Percentiles rank a stretch among this genome's conserved stretches.
Conservation (phyloP, 1,139 yeast genomes). For the Yarrowia galli region DNA sequence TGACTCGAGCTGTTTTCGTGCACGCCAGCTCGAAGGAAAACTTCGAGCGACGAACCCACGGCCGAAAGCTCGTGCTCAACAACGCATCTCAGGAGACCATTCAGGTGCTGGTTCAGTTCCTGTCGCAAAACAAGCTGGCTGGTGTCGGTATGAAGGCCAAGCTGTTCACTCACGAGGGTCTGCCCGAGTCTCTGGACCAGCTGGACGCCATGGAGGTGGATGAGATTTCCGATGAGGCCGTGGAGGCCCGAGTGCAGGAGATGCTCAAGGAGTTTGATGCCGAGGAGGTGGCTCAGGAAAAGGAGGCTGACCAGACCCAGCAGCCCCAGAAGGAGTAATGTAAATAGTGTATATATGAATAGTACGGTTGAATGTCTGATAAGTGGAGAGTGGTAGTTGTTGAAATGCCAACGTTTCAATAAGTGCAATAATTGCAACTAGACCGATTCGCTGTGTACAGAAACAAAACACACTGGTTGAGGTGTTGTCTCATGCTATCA, state of each 20-base stretch:
- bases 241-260: slow-evolving; percentile 37
- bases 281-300: slow-evolving; percentile 24
- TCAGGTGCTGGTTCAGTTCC: slow-evolving; percentile 80
- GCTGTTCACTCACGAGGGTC: slow-evolving; percentile 66
- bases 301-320: slow-evolving; percentile 2
- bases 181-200: slow-evolving; percentile 39
- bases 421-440: no score
- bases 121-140: slow-evolving; percentile 76
- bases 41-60: slow-evolving; percentile 86
- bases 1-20: slow-evolving; percentile 90
- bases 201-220: slow-evolving; percentile 36
- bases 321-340: slow-evolving; percentile 36
- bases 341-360: slow-evolving; percentile 36
- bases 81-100: slow-evolving; percentile 88
- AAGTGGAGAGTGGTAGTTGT: not conserved
- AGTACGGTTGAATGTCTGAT: not conserved
- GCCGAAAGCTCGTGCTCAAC: slow-evolving; percentile 73
- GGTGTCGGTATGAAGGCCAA: slow-evolving; percentile 86
- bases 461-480: no score
- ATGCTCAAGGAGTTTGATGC: slow-evolving; percentile 39
- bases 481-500: no score
- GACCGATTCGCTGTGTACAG: no score
- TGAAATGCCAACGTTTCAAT: no score
- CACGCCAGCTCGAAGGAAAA: slow-evolving; percentile 95
- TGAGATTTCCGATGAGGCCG: slow-evolving; percentile 32